phyloP scores from a whole-genome alignment of 306 rosid genomes.

The Senna siamea region DNA sequence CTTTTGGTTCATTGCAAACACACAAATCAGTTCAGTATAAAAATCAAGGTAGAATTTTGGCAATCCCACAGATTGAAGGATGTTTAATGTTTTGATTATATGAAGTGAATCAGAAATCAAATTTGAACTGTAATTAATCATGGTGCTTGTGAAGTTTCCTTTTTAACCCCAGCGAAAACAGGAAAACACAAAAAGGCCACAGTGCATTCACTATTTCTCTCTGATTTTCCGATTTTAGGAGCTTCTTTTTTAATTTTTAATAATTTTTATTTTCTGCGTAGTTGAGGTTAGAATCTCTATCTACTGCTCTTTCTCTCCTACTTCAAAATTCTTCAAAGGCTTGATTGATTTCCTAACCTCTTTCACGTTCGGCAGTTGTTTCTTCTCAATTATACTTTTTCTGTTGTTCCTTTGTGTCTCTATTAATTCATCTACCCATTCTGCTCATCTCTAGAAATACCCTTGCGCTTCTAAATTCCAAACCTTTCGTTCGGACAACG shows the following conservation, averaged over 20 bases:
- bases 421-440: background rate
- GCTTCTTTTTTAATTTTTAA: background rate
- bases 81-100: too few relatives aligned
- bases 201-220: too few relatives aligned
- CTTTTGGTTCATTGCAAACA: too few relatives aligned
- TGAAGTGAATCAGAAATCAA: background rate
- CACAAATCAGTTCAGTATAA: too few relatives aligned
- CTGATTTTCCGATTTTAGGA: background rate
- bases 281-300: background rate
- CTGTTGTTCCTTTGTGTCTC: background rate
- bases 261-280: background rate
- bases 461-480: background rate
- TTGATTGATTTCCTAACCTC: background rate
- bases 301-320: background rate
- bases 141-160: background rate
- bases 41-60: too few relatives aligned
- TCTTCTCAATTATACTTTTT: background rate
- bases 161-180: background rate
- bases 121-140: background rate
- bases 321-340: background rate
- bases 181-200: background rate
- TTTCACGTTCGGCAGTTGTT: background rate
- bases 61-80: too few relatives aligned
- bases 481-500: conserved; percentile 21
- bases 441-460: background rate